Evolutionary conservation across 306 rosid species (phyloP).

Genomic region (Ormosia emarginata): DNA sequence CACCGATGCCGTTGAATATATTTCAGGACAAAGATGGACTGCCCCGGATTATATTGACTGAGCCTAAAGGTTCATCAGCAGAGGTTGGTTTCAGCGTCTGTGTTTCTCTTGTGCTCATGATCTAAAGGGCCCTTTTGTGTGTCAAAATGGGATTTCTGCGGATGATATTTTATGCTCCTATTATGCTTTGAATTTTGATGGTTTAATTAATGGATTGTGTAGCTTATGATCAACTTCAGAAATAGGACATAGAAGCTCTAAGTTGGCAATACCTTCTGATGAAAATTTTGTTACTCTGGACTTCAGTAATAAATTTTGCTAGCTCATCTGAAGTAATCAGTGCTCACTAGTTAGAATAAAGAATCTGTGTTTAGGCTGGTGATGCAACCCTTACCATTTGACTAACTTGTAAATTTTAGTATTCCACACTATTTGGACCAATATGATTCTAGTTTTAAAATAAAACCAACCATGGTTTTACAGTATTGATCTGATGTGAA

Average conservation of each 20-base stretch:
- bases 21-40: constrained; percentile 48
- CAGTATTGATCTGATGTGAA: not conserved
- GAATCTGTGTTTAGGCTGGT: not conserved
- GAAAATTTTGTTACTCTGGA: not conserved
- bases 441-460: not conserved
- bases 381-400: not conserved
- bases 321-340: not conserved
- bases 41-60: constrained; percentile 54
- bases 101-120: not conserved
- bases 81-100: constrained; percentile 45
- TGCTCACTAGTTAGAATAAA: not conserved
- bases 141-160: not conserved
- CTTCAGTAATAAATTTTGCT: not conserved
- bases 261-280: not conserved
- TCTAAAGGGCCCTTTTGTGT: constrained; percentile 10
- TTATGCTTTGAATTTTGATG: constrained; percentile 5
- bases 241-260: not conserved
- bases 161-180: not conserved
- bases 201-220: not conserved
- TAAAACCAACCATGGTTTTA: not conserved
- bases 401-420: not conserved
- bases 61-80: constrained; percentile 63
- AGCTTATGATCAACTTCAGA: not conserved
- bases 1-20: constrained; percentile 54
- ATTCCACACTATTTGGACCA: not conserved